Conservation (phyloP, 768 basidiomycete genomes). For the Suillus subluteus region DNA sequence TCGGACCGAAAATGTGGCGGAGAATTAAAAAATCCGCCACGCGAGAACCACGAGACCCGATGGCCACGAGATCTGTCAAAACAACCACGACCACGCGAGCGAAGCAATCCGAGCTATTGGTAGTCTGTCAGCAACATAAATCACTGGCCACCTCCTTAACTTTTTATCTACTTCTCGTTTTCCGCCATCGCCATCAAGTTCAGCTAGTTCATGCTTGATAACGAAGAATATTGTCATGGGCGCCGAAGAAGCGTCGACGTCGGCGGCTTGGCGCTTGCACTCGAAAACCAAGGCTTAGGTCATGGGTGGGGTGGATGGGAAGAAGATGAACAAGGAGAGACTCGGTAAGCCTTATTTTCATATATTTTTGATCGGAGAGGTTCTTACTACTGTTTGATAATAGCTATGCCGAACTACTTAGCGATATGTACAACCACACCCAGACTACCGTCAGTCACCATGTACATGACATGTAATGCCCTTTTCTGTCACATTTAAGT, state of each 20-base stretch:
- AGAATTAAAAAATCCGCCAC: slow-evolving; percentile 30
- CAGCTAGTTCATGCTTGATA: slow-evolving; percentile 28
- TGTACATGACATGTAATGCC: slow-evolving; percentile 30
- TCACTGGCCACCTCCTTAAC: slow-evolving; percentile 15
- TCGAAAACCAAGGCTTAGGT: slow-evolving; percentile 61
- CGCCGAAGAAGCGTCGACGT: slow-evolving; percentile 84
- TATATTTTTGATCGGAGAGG: not conserved
- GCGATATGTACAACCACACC: slow-evolving; percentile 85
- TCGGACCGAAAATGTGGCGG: slow-evolving; percentile 22
- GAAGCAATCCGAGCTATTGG: slow-evolving; percentile 28
- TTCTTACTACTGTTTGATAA: slow-evolving; percentile 26
- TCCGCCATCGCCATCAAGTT: not conserved
- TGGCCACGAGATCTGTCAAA: slow-evolving; percentile 33
- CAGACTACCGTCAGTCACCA: slow-evolving; percentile 67
- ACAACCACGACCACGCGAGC: slow-evolving; percentile 36
- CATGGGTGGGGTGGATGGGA: slow-evolving; percentile 73
- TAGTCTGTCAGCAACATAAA: slow-evolving; percentile 18
- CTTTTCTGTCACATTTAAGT: not conserved
- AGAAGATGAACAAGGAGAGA: slow-evolving; percentile 48
- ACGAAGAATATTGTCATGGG: slow-evolving; percentile 32
- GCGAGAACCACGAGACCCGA: slow-evolving; percentile 38
- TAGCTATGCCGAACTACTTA: slow-evolving; percentile 80
- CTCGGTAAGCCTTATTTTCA: slow-evolving; percentile 45
- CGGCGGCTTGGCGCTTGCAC: slow-evolving; percentile 84
- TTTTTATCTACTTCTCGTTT: not conserved